phyloP scores from a whole-genome alignment of 2,329 filamentous ascomycete species.

The Bimuria novae-zelandiae region DNA sequence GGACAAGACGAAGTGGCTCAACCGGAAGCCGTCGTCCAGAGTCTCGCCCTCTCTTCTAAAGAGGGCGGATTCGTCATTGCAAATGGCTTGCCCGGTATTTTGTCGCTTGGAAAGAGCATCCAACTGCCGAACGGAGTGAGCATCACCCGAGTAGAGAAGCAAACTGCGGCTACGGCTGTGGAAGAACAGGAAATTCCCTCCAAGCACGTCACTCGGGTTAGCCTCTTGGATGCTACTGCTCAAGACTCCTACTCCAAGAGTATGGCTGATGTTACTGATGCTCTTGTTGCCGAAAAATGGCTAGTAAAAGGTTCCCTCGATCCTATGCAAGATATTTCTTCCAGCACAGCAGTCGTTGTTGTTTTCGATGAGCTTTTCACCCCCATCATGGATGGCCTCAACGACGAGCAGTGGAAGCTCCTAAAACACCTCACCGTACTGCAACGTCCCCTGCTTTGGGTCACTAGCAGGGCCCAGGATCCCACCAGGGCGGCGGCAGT shows the following conservation, averaged over 20 bases:
- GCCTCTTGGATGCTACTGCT: background rate
- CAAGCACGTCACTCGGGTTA: background rate
- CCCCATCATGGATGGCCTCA: constrained; percentile 5
- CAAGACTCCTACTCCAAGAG: background rate
- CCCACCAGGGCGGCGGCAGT: constrained; percentile 4
- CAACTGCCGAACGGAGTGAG: background rate
- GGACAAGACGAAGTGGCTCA: background rate
- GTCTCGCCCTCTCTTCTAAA: background rate
- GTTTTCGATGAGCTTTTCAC: constrained; percentile 15
- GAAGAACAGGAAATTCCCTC: background rate
- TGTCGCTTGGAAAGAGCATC: background rate
- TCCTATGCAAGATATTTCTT: constrained; percentile 2
- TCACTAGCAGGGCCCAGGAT: constrained; percentile 7
- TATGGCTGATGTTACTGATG: background rate
- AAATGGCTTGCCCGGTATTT: background rate
- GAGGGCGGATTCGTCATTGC: constrained; percentile 6
- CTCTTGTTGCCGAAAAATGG: constrained; percentile 1
- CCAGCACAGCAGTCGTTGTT: constrained; percentile 8
- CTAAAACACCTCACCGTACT: constrained; percentile 4
- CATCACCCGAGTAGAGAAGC: background rate
- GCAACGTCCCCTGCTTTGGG: constrained; percentile 9
- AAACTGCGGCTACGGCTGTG: background rate
- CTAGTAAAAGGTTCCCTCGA: background rate
- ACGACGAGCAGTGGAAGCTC: constrained; percentile 12
- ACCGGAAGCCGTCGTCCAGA: background rate